Evolutionary conservation across 2,329 filamentous ascomycete species (phyloP).

Genomic region (Fusarium algeriense): DNA sequence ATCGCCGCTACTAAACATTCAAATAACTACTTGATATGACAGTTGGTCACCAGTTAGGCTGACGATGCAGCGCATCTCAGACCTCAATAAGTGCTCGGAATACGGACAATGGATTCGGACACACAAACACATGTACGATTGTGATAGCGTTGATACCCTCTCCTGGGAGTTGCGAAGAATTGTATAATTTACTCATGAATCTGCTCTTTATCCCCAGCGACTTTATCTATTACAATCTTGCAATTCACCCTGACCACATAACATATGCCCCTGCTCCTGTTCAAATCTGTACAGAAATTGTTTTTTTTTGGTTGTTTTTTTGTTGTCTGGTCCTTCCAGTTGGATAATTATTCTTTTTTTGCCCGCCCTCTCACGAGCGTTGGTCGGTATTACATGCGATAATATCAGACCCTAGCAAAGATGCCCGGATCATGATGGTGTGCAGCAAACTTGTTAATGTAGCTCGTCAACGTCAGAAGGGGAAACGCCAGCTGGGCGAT

Average conservation of each 20-base stretch:
- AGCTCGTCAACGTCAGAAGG: conserved; percentile 53
- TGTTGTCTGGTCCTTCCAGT: background rate
- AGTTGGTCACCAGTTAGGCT: background rate
- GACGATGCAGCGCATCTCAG: conserved; percentile 14
- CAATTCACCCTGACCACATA: conserved; percentile 6
- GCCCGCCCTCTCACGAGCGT: too few species aligned
- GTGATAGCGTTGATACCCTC: conserved; percentile 39
- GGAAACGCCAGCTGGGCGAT: conserved; percentile 41
- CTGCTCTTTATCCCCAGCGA: conserved; percentile 18
- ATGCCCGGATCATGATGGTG: too few species aligned
- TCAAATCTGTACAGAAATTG: conserved; percentile 3
- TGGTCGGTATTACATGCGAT: background rate
- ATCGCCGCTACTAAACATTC: conserved; percentile 39
- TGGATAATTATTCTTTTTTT: too few species aligned
- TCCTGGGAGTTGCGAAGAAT: conserved; percentile 30
- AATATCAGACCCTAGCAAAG: background rate
- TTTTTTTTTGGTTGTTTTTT: background rate
- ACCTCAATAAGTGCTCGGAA: background rate
- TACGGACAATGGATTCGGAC: background rate
- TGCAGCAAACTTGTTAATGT: conserved; percentile 41
- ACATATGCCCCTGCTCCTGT: background rate
- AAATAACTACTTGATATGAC: background rate
- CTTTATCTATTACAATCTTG: conserved; percentile 31
- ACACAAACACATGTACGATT: conserved; percentile 37
- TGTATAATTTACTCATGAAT: conserved; percentile 17